Conservation (phyloP, 441 rosid genomes). For the Erysimum cheiri region DNA sequence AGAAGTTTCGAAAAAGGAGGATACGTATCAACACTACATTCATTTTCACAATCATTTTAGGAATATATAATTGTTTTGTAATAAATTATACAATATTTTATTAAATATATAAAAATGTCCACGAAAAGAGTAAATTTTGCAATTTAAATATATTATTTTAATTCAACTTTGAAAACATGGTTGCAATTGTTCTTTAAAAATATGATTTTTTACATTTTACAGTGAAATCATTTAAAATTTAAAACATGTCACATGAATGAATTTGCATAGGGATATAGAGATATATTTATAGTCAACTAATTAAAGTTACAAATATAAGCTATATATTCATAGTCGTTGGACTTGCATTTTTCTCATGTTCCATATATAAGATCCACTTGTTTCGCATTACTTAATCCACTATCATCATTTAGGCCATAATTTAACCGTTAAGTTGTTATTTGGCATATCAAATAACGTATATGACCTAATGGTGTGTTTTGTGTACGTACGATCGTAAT, state of each 20-base stretch:
- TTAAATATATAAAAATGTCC: too few relatives aligned
- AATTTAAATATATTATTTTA: too few relatives aligned
- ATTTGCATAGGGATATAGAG: too few relatives aligned
- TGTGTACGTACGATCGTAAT: conserved; percentile 5
- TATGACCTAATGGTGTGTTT: conserved; percentile 12
- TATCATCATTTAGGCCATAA: not conserved
- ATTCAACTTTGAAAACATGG: too few relatives aligned
- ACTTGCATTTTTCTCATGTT: not conserved
- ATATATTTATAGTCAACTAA: not conserved
- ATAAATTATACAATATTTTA: not conserved
- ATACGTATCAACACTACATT: too few relatives aligned
- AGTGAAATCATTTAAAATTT: not conserved
- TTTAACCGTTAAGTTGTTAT: conserved; percentile 4
- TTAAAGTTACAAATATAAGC: not conserved
- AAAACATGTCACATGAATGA: too few relatives aligned
- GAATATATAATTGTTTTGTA: not conserved
- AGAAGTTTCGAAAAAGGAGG: not conserved
- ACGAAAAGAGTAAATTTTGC: too few relatives aligned
- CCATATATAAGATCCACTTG: not conserved
- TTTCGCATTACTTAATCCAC: not conserved
- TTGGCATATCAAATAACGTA: not conserved
- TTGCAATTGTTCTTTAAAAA: too few relatives aligned
- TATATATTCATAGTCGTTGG: too few relatives aligned
- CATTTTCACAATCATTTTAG: not conserved
- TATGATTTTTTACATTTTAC: not conserved